Base-by-base conservation (phyloP, 2,329 filamentous ascomycete genomes). In the Colletotrichum somersetense region DNA sequence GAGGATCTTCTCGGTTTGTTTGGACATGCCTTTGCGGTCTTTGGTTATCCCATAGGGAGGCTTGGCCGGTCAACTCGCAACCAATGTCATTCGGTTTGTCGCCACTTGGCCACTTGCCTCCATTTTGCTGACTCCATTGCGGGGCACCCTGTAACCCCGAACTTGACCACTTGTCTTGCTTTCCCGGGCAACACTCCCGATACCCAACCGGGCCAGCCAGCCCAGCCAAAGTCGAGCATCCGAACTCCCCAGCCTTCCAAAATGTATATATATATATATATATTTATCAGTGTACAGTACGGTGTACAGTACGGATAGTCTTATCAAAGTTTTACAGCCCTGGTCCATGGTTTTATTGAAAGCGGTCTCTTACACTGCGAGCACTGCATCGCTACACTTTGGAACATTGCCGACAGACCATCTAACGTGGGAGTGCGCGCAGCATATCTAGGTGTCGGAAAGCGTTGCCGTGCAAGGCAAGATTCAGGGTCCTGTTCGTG, bases 401-500 rank as follows among this genome's bases (percentile, higher is more conserved):
- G 18, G 26, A 35, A n/a, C n/a, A 46, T 10, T 10, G 46, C 30
- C 30, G 30, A 61, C 52, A 38, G 65, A 12, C 20, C 18, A 56
- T 56, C 18, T 38, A n/a, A 14, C 33, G 12, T 55, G 30, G 18
- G 18, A 55, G 52, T 35, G 16, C 44, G 23, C 12, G 33, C 46
- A 50, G 8, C 38, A 35, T 16, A 52, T 5, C 6, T 44, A 44
- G 35, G 26, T 30, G 59, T 70, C 40, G 58, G 58, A 65, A 64
- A n/a, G 63, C 44, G 35, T 63, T 52, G 61, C 35, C 35, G 48
- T 30, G 35, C 40, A 33, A 55, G 38, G 35, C 40, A 26, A 55
- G 38, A 61, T 65, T 44, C 66, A 59, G 66, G 66, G 69, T 63
- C 59, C 53, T 18, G 58, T 72, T 72, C 70, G 55, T 69, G 69